Base-by-base conservation (phyloP, 768 basidiomycete species). In the Leucosporidium yakuticum region DNA sequence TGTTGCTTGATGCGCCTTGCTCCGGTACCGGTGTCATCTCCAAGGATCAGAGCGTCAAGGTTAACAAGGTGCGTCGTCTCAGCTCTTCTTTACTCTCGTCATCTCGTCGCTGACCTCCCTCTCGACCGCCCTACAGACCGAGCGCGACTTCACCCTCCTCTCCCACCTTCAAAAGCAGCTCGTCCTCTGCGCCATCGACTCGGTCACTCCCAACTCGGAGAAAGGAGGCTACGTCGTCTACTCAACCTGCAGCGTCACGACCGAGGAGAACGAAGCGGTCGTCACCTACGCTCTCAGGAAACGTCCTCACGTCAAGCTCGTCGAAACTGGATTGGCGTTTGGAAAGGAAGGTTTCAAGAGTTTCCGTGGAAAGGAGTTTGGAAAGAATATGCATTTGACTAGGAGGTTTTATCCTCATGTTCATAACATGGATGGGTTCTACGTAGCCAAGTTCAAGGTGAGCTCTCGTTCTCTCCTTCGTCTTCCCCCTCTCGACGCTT, bases 341-440 rank as follows among this genome's bases (percentile, higher is more conserved):
- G 96, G 96, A 60, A 85, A 88, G 34, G 89, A 91, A 77, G 96
- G 96, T 9, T 97, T 88, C 80, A 89, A 87, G 39, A 85, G 84
- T 68, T 98, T 87, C 81, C 86, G 91, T 61, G 96, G 95, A 27
- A 98, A 94, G 83, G 84, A 80, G 36, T 98, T 98, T 80, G 83
- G 87, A 77, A 83, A 88, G 44, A 88, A 84, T 71, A 78, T 99
- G 75, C 83, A 81, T 69, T 79, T 95, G 71, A 96, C 96, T 25
- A 82, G 92, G 73, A 82, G 96, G 69, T 95, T 92, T 79, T 95
- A 93, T 59, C 80, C 75, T 50, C 74, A 75, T 48, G 69, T 96
- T 74, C 94, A 97, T 81, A 99, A 99, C 80, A 96, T 98, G 94
- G 96, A 99, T 78, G 96, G 96, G 8, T 99, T 99, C 84, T 99